Evolutionary conservation across 441 rosid genomes (phyloP).

Genomic region (Syzygium syzygioides): DNA sequence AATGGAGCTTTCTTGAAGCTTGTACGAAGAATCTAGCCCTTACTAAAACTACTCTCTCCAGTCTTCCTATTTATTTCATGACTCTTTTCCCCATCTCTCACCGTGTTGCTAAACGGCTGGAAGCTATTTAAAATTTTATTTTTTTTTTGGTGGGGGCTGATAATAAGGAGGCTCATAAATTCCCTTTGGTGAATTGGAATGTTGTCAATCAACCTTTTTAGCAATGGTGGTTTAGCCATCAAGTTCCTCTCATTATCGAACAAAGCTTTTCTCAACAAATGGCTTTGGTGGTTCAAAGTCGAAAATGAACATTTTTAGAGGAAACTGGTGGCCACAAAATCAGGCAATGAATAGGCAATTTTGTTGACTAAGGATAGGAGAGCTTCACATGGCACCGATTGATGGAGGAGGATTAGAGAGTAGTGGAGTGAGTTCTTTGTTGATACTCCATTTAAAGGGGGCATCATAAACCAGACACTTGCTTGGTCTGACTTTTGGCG

Average conservation of each 20-base stretch:
- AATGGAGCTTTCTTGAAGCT: not conserved
- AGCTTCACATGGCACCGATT: not conserved
- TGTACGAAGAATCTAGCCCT: not conserved
- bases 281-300: not conserved
- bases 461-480: not conserved
- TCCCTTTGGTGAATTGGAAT: too few species aligned
- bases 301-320: not conserved
- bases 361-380: not conserved
- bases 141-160: too few species aligned
- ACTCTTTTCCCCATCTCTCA: too few species aligned
- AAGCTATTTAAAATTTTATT: too few species aligned
- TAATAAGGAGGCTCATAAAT: too few species aligned
- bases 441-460: not conserved
- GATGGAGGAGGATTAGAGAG: not conserved
- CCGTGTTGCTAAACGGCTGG: too few species aligned
- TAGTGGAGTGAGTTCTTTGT: not conserved
- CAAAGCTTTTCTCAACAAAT: not conserved
- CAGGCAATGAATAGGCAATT: not conserved
- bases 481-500: not conserved
- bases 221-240: not conserved
- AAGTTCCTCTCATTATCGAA: not conserved
- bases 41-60: too few species aligned
- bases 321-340: not conserved
- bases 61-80: too few species aligned
- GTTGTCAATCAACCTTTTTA: too few species aligned